phyloP scores from a whole-genome alignment of 306 rosid species.

The Cajanus cajan region DNA sequence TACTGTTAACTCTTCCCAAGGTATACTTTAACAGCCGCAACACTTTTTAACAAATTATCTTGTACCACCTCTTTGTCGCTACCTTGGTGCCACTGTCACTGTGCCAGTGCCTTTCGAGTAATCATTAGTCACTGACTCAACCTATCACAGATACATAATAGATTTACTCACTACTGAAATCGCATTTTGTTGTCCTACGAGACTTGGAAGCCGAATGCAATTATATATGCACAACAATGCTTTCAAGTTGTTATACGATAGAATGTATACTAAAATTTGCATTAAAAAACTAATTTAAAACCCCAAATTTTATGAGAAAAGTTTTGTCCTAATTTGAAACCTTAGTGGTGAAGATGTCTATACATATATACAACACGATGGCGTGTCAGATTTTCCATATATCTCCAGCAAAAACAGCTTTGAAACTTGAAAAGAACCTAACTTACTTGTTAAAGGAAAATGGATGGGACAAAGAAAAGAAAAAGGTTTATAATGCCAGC shows the following conservation, averaged over 20 bases:
- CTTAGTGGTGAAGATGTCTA: neutral
- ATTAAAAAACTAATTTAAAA: too few species aligned
- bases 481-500: neutral
- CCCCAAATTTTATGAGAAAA: neutral
- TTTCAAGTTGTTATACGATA: neutral
- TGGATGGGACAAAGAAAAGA: neutral
- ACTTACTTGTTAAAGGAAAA: neutral
- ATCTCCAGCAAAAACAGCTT: neutral
- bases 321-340: neutral
- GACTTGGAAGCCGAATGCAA: neutral
- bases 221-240: neutral
- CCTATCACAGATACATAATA: neutral
- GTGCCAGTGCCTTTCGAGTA: neutral
- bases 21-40: constrained; percentile 10
- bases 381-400: neutral
- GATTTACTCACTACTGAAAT: neutral
- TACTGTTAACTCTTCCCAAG: neutral
- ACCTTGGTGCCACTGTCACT: neutral
- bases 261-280: neutral
- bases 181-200: neutral
- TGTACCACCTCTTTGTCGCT: neutral
- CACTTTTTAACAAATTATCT: neutral
- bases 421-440: neutral
- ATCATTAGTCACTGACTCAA: neutral
- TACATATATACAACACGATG: neutral